Percentiles rank a stretch among this genome's conserved stretches.
Conservation (phyloP, 1,139 yeast genomes). For the Candida gigantensis region DNA sequence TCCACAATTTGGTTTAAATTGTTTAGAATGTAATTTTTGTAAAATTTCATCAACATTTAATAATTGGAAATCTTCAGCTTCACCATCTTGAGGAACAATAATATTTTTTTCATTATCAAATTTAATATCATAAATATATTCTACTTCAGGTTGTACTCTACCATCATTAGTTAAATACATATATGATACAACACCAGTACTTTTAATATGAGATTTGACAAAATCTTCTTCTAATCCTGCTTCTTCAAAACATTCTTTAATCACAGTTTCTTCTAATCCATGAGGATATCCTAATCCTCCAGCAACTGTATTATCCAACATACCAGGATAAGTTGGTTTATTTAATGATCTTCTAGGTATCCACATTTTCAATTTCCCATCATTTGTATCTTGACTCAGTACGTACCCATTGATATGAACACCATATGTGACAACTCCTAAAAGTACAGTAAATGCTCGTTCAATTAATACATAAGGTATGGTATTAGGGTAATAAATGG, state of each 20-base stretch:
- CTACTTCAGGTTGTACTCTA: conserved; percentile 85
- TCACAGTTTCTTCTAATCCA: conserved; percentile 71
- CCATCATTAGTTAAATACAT: conserved; percentile 52
- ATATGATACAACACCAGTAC: conserved; percentile 74
- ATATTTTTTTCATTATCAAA: conserved; percentile 49
- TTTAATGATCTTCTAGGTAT: conserved; percentile 75
- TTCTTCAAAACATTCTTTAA: conserved; percentile 88
- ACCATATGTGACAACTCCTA: conserved; percentile 91
- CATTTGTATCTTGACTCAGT: conserved; percentile 33
- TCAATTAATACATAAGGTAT: conserved; percentile 70
- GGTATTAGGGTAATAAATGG: conserved; percentile 59
- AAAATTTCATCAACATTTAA: conserved; percentile 61
- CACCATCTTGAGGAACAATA: conserved; percentile 83
- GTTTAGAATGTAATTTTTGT: conserved; percentile 45
- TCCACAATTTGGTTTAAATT: conserved; percentile 90
- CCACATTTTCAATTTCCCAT: conserved; percentile 67
- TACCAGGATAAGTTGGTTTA: conserved; percentile 87
- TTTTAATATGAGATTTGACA: conserved; percentile 43
- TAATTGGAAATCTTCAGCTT: conserved; percentile 71
- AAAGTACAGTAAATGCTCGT: conserved; percentile 73
- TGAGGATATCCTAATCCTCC: conserved; percentile 90
- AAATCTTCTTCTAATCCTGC: conserved; percentile 69
- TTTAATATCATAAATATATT: conserved; percentile 71
- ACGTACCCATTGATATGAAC: conserved; percentile 83
- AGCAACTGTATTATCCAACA: conserved; percentile 91